A percentile compares a stretch with the other conserved stretches of the same genome.
phyloP scores from a whole-genome alignment of 148 eudicot genomes.

The Camellia lanceoleosa region DNA sequence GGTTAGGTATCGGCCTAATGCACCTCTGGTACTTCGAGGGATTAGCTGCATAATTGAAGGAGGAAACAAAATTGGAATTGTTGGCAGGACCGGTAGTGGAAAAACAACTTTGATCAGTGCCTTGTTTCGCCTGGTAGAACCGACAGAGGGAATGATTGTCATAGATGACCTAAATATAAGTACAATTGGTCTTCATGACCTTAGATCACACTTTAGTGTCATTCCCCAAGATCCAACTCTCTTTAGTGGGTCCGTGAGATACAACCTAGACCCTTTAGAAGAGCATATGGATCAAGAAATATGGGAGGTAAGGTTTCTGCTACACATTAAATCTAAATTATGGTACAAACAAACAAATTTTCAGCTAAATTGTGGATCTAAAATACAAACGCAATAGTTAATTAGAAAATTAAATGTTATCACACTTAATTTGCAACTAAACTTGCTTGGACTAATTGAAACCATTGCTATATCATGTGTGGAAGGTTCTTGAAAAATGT shows the following conservation, averaged over 20 bases:
- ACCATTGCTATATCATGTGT: neutral
- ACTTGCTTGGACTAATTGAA: neutral
- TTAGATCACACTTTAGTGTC: conserved; percentile 16
- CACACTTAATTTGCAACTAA: neutral
- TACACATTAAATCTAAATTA: neutral
- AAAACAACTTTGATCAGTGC: conserved; percentile 14
- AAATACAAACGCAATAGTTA: neutral
- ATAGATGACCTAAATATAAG: conserved; percentile 6
- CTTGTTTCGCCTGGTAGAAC: conserved; percentile 21
- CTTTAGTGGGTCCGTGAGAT: conserved; percentile 14
- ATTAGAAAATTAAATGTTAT: neutral
- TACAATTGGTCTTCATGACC: conserved; percentile 18
- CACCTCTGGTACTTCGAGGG: conserved; percentile 17
- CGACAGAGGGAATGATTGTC: conserved; percentile 1
- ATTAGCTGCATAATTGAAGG: conserved; percentile 14
- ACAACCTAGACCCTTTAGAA: conserved; percentile 16
- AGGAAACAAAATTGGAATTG: conserved; percentile 17
- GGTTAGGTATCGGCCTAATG: conserved; percentile 8
- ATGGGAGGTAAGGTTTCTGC: conserved; percentile 18
- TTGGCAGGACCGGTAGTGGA: conserved; percentile 16
- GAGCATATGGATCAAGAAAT: conserved; percentile 18
- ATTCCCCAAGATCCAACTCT: conserved; percentile 22
- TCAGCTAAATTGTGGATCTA: neutral
- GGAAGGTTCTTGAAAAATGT: conserved; percentile 71
- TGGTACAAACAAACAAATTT: neutral